Conservation (phyloP, 108 stramenopile species). For the Phaeodactylum tricornutum region DNA sequence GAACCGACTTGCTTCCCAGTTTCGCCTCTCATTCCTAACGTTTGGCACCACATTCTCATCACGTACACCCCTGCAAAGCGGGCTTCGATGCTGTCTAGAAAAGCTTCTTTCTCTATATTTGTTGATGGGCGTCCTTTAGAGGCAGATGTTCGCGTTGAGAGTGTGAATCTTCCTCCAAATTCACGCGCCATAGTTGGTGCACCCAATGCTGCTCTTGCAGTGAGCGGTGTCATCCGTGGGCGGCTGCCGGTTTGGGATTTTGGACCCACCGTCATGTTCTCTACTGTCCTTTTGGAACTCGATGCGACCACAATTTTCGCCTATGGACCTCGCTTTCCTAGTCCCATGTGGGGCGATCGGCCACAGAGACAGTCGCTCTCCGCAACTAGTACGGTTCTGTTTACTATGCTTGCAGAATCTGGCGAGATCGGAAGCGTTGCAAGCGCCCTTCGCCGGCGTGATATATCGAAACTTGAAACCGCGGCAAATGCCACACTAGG, state of each 20-base stretch:
- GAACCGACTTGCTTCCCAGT: constrained; percentile 71
- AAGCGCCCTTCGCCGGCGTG: constrained; percentile 61
- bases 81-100: constrained; percentile 55
- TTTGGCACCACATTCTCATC: constrained; percentile 82
- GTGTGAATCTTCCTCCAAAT: constrained; percentile 67
- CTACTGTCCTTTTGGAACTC: constrained; percentile 48
- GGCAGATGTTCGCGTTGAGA: constrained; percentile 67
- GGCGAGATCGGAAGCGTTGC: constrained; percentile 80
- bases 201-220: constrained; percentile 66
- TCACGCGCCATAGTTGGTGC: constrained; percentile 63
- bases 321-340: constrained; percentile 72
- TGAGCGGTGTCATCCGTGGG: constrained; percentile 63
- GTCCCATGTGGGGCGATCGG: constrained; percentile 82
- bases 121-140: constrained; percentile 77
- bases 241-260: constrained; percentile 70
- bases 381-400: constrained; percentile 65
- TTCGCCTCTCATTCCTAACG: constrained; percentile 59
- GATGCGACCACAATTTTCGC: constrained; percentile 79
- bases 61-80: constrained; percentile 77
- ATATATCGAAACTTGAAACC: constrained; percentile 66
- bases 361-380: constrained; percentile 79
- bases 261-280: constrained; percentile 58
- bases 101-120: constrained; percentile 51
- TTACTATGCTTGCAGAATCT: constrained; percentile 68
- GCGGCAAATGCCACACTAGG: constrained; percentile 37